Base-by-base conservation (phyloP, 352 stramenopile species). In the Phytophthora sp. region DNA sequence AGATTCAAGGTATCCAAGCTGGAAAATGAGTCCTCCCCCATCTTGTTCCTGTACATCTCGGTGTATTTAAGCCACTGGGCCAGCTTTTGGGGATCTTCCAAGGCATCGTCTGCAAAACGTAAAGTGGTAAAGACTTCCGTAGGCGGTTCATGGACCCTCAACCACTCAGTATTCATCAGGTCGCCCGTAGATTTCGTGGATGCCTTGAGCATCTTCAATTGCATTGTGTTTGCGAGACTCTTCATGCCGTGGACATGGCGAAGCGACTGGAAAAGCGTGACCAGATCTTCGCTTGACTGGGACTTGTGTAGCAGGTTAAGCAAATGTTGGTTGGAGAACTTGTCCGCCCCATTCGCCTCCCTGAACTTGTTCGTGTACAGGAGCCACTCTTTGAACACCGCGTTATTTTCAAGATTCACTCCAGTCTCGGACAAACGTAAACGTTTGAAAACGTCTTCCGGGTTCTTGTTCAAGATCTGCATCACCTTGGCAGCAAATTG, bases 281-380 rank as follows among this genome's bases (percentile, higher is more conserved):
- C 16, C 16, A 53, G 46, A 15, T 39, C 27, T 9, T 24, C 5
- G 9, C 39, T 13, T n/a, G 18, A 4, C 9, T 52, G 7, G 9
- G 9, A 2, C 9, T 18, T 39, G 4, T 15, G 0, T 9, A 53
- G 6, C 31, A 63, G n/a, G 50, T 45, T 35, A 15, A 36, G 39
- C 18, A 55, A 13, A 8, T 21, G 9, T 1, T 42, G 9, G 12
- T 29, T 30, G 29, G 47, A 21, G 47, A 55, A 55, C 12, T 55
- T 15, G 1, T 42, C 20, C 20, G 18, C 21, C 5, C 30, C 30
- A 15, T 55, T 55, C 1, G 27, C 16, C n/a, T 12, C 11, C 31
- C 31, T 38, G 29, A 42, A 55, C 30, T 42, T 55, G 30, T 42
- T 55, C 24, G 42, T 30, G 29, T 55, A 55, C 29, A 21, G 29